phyloP scores from a whole-genome alignment of 257 asterid species.

The Nicotiana knightiana region DNA sequence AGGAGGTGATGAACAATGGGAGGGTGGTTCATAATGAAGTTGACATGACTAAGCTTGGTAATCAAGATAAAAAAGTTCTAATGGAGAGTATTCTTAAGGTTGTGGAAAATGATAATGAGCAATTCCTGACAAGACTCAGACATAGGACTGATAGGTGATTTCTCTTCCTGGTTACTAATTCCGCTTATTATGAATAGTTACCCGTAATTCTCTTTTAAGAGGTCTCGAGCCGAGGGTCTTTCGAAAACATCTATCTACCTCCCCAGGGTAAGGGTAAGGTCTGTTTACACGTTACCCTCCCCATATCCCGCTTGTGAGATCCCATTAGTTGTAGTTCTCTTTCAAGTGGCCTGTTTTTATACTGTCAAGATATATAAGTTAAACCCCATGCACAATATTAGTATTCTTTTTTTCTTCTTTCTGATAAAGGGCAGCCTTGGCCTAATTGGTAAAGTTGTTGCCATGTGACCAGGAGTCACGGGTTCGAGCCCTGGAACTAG shows the following conservation, averaged over 20 bases:
- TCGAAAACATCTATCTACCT: too few species aligned
- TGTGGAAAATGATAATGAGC: conserved; percentile 70
- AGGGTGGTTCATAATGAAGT: conserved; percentile 39
- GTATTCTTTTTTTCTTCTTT: not conserved
- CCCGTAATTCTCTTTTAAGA: not conserved
- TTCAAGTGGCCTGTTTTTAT: not conserved
- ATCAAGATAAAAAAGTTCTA: conserved; percentile 54
- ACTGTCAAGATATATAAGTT: not conserved
- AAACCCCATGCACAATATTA: not conserved
- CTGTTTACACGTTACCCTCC: too few species aligned
- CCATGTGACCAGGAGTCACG: too few species aligned
- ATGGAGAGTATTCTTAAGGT: conserved; percentile 64
- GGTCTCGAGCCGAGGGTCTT: too few species aligned
- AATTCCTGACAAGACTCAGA: conserved; percentile 53
- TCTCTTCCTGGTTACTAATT: not conserved
- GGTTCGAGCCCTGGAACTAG: too few species aligned
- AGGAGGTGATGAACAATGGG: conserved; percentile 54
- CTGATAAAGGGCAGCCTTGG: too few species aligned
- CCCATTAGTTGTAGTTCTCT: not conserved
- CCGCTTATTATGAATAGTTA: not conserved
- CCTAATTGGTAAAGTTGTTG: too few species aligned
- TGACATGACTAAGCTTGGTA: conserved; percentile 52
- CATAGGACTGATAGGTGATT: conserved; percentile 68
- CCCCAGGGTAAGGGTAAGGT: too few species aligned
- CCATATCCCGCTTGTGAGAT: too few species aligned